Conservation (phyloP, 805 yeast genomes). For the Cyberlindnera maclurae region DNA sequence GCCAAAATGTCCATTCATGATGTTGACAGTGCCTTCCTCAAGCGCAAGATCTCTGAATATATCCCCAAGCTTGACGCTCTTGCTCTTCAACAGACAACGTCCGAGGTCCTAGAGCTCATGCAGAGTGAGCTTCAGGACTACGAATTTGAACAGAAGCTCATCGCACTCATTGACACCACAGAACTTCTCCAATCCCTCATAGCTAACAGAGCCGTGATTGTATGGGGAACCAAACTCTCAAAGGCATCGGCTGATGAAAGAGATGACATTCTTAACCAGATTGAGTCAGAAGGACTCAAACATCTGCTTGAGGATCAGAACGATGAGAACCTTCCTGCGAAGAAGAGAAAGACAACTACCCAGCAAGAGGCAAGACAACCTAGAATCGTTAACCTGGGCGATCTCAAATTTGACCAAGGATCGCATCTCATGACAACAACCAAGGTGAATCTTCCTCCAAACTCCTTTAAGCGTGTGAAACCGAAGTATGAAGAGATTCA, state of each 20-base stretch:
- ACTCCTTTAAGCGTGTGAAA: conserved; percentile 71
- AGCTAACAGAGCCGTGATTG: conserved; percentile 43
- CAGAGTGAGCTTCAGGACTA: conserved; percentile 29
- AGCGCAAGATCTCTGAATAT: conserved; percentile 36
- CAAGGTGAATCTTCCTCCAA: conserved; percentile 70
- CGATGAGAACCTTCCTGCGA: conserved; percentile 14
- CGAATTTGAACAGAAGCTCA: conserved; percentile 46
- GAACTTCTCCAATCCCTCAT: conserved; percentile 42
- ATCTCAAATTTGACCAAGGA: conserved; percentile 65
- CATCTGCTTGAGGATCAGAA: conserved; percentile 29
- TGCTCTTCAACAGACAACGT: conserved; percentile 33
- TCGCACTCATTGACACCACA: conserved; percentile 45
- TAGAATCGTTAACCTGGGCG: conserved; percentile 52
- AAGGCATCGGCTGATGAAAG: conserved; percentile 32
- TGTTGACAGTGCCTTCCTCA: conserved; percentile 47
- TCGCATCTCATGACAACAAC: conserved; percentile 58
- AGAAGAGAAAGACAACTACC: conserved; percentile 21
- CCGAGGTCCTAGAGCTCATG: conserved; percentile 34
- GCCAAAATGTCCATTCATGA: conserved; percentile 28
- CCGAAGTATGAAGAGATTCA: conserved; percentile 81
- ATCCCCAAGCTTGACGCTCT: conserved; percentile 32
- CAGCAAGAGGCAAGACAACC: conserved; percentile 32
- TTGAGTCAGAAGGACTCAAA: conserved; percentile 36
- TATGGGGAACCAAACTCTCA: conserved; percentile 47
- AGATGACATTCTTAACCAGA: conserved; percentile 31